Conservation (phyloP, 176 grass and related monocot species). For the Oryza glaberrima region DNA sequence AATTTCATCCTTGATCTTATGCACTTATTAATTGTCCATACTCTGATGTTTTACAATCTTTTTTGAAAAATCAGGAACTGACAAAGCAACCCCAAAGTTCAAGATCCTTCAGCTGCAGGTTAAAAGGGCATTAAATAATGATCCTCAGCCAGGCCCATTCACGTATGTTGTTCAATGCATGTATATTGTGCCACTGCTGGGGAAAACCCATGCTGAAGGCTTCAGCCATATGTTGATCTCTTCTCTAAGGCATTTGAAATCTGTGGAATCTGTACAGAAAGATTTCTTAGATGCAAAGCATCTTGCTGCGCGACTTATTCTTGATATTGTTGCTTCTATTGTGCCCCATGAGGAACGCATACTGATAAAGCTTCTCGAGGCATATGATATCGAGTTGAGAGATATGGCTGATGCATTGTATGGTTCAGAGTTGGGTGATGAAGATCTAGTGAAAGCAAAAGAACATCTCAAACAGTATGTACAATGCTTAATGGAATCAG, state of each 20-base stretch:
- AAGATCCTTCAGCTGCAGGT: slow-evolving; percentile 73
- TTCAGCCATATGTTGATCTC: slow-evolving; percentile 92
- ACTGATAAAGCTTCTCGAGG: slow-evolving; percentile 82
- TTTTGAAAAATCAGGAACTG: slow-evolving; percentile 55
- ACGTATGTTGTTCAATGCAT: slow-evolving; percentile 90
- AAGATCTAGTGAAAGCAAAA: slow-evolving; percentile 49
- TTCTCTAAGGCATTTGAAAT: slow-evolving; percentile 74
- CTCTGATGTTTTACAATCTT: slow-evolving; percentile 21
- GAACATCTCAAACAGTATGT: slow-evolving; percentile 57
- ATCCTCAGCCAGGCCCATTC: slow-evolving; percentile 85
- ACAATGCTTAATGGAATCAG: slow-evolving; percentile 59
- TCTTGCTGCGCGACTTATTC: slow-evolving; percentile 59
- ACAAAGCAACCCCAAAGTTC: slow-evolving; percentile 89
- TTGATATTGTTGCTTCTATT: slow-evolving; percentile 69
- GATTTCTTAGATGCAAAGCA: slow-evolving; percentile 85
- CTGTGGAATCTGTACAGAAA: slow-evolving; percentile 45
- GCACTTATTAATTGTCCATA: too few relatives aligned
- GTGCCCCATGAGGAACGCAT: slow-evolving; percentile 81
- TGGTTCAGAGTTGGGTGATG: slow-evolving; percentile 57
- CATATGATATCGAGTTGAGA: slow-evolving; percentile 77
- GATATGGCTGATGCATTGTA: slow-evolving; percentile 67
- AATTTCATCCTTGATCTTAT: slow-evolving; percentile 23
- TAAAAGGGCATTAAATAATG: slow-evolving; percentile 66
- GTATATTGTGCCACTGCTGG: slow-evolving; percentile 83
- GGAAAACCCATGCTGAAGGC: slow-evolving; percentile 70